Evolutionary conservation across 306 rosid genomes (phyloP).

Genomic region (Parietaria judaica): DNA sequence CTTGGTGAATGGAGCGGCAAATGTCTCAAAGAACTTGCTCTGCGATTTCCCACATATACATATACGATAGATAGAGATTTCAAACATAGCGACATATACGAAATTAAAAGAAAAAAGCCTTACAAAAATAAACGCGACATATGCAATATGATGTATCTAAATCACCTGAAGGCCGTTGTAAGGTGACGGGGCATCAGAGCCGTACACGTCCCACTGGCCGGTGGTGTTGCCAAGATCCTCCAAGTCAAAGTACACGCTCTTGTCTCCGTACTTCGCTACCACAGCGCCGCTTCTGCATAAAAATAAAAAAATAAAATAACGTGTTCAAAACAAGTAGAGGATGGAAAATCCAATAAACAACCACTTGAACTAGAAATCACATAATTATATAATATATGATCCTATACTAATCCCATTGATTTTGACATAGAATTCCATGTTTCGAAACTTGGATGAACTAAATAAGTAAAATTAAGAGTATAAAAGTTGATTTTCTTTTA

Average conservation of each 20-base stretch:
- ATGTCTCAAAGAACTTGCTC: slow-evolving; percentile 99
- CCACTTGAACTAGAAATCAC: no score
- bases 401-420: no score
- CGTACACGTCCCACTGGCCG: slow-evolving; percentile 97
- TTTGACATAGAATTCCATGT: no score
- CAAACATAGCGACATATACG: not conserved
- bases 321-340: no score
- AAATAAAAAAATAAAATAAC: no score
- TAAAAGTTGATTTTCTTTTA: no score
- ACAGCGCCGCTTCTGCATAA: slow-evolving; percentile 51
- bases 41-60: slow-evolving; percentile 21
- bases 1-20: slow-evolving; percentile 98
- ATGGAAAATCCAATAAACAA: no score
- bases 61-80: not conserved
- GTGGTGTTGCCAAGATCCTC: slow-evolving; percentile 94
- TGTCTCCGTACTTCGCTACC: slow-evolving; percentile 93
- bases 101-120: not conserved
- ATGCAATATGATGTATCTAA: not conserved
- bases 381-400: no score
- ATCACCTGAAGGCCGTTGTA: slow-evolving; percentile 92
- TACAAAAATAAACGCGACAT: not conserved
- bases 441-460: no score
- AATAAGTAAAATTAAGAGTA: no score
- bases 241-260: slow-evolving; percentile 88
- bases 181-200: slow-evolving; percentile 94